Evolutionary conservation across 2,329 filamentous ascomycete genomes (phyloP).

Genomic region (Colletotrichum falcatum): DNA sequence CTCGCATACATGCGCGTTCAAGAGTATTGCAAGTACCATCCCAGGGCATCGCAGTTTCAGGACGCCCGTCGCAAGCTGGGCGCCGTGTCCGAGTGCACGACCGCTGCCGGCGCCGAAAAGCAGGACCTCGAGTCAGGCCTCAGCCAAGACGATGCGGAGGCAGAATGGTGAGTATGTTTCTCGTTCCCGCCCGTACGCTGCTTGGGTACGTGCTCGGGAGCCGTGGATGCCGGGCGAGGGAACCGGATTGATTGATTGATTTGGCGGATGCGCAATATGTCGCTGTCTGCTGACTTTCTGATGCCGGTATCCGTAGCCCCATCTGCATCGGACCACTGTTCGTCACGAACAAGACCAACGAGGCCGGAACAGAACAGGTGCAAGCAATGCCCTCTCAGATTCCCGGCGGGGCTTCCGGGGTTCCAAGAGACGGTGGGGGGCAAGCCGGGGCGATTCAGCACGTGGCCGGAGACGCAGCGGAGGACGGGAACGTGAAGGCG

Average conservation of each 20-base stretch:
- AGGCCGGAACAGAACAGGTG: constrained; percentile 7
- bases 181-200: not conserved
- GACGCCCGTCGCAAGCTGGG: constrained; percentile 48
- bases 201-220: not conserved
- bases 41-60: constrained; percentile 29
- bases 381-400: constrained; percentile 15
- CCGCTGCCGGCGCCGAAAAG: constrained; percentile 22
- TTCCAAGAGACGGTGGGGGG: constrained; percentile 14
- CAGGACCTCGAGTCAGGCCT: constrained; percentile 32
- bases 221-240: not conserved
- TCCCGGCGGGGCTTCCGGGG: constrained; percentile 7
- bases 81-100: constrained; percentile 47
- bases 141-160: constrained; percentile 16
- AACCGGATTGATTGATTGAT: too few species aligned
- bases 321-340: constrained; percentile 51
- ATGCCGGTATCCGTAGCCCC: constrained; percentile 44
- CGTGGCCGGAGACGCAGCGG: not conserved
- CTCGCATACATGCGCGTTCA: constrained; percentile 21
- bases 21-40: constrained; percentile 40
- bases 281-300: constrained; percentile 24
- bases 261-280: not conserved
- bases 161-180: constrained; percentile 30
- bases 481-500: not conserved
- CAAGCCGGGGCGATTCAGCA: not conserved
- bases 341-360: constrained; percentile 23